Evolutionary conservation across 208 protist species (phyloP).

Genomic region (Leishmania turanica): DNA sequence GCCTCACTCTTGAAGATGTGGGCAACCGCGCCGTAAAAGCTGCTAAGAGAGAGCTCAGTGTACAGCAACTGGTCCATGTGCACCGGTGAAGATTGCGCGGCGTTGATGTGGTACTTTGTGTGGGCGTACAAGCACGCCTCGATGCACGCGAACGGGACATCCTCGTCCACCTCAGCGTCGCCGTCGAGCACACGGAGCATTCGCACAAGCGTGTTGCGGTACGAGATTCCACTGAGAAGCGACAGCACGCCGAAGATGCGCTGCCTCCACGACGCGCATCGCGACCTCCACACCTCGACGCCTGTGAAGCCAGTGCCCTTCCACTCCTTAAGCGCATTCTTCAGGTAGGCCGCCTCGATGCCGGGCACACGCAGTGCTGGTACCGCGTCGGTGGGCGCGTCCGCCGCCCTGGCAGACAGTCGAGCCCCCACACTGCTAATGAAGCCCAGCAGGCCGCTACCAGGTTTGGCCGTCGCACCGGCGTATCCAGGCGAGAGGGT

Average conservation of each 20-base stretch:
- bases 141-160: slow-evolving; percentile 33
- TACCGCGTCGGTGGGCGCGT: not conserved
- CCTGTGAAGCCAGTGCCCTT: slow-evolving; percentile 1
- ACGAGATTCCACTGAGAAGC: slow-evolving; percentile 35
- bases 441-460: slow-evolving; percentile 32
- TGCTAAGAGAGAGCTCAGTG: slow-evolving; percentile 28
- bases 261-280: slow-evolving; percentile 45
- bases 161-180: not conserved
- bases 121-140: slow-evolving; percentile 48
- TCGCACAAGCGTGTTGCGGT: slow-evolving; percentile 34
- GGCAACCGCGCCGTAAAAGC: slow-evolving; percentile 15
- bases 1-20: slow-evolving; percentile 2
- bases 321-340: slow-evolving; percentile 22
- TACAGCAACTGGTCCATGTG: slow-evolving; percentile 40
- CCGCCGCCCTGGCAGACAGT: slow-evolving; percentile 10
- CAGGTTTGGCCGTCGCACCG: not conserved
- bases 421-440: slow-evolving; percentile 37
- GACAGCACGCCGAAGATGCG: slow-evolving; percentile 36
- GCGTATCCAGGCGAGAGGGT: not conserved
- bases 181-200: slow-evolving; percentile 40
- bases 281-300: slow-evolving; percentile 23
- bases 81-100: slow-evolving; percentile 28
- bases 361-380: slow-evolving; percentile 21
- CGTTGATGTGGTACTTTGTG: slow-evolving; percentile 26
- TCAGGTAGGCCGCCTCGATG: slow-evolving; percentile 36